These are phyloP conservation scores for Camellia granthamiana DNA, from an alignment of 148 eudicot species.

Conservation along the genomic window DNA sequence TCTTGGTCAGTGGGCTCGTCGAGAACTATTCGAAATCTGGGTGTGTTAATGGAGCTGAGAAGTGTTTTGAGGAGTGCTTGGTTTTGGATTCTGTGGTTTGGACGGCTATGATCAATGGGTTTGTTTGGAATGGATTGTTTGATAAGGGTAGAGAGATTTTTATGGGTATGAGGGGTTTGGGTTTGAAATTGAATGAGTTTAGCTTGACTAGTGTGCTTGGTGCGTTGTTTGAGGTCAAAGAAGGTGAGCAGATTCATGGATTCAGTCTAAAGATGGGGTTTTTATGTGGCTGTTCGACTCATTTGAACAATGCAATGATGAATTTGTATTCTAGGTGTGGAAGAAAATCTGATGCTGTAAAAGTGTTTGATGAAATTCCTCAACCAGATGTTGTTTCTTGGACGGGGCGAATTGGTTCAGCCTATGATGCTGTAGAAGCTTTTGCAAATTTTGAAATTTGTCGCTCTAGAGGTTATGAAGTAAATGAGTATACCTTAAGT, in stretches of 20 bases:
- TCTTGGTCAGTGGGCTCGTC: conserved; percentile 57
- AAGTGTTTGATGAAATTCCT: conserved; percentile 63
- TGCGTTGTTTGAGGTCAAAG: conserved; percentile 47
- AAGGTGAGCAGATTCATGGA: conserved; percentile 59
- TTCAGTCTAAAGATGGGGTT: conserved; percentile 44
- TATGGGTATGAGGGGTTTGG: conserved; percentile 39
- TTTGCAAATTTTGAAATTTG: conserved; percentile 33
- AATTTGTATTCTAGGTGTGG: conserved; percentile 59
- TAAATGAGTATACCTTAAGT: conserved; percentile 47
- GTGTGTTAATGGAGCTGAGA: conserved; percentile 37
- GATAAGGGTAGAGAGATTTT: conserved; percentile 39
- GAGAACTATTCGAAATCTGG: conserved; percentile 50
- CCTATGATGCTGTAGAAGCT: conserved; percentile 44
- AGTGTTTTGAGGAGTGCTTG: conserved; percentile 54
- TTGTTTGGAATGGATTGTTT: conserved; percentile 55
- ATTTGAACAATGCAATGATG: conserved; percentile 64
- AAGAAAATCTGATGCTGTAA: conserved; percentile 33
- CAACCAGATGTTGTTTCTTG: conserved; percentile 64
- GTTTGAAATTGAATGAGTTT: conserved; percentile 53
- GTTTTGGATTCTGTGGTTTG: conserved; percentile 54
- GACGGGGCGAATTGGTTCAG: conserved; percentile 53
- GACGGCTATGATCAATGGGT: conserved; percentile 68
- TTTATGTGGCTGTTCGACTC: conserved; percentile 37
- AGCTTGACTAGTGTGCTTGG: conserved; percentile 47
- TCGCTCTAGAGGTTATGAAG: conserved; percentile 32